Conservation (phyloP, 345 rosid genomes). For the Euclidium syriacum region DNA sequence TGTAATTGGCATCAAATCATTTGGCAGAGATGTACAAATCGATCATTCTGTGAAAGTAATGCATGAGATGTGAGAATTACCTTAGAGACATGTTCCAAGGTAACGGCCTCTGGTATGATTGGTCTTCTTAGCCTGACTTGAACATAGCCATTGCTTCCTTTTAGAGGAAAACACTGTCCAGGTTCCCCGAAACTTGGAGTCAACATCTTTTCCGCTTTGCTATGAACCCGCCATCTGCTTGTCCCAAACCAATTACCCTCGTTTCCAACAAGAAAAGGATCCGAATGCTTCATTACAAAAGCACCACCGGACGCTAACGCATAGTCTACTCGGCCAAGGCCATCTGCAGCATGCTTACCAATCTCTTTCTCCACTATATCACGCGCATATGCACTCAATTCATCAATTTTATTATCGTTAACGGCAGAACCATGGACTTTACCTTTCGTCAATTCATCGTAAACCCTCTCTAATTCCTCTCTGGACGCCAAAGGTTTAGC, state of each 20-base stretch:
- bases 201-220: conserved; percentile 61
- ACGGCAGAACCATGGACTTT: conserved; percentile 27
- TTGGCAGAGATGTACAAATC: not conserved
- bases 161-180: conserved; percentile 90
- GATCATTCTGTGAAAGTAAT: not conserved
- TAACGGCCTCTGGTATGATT: conserved; percentile 75
- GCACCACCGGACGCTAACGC: conserved; percentile 74
- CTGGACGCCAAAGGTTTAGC: conserved; percentile 51
- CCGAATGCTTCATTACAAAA: conserved; percentile 63
- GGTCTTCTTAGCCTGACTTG: conserved; percentile 65
- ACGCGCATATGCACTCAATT: conserved; percentile 67
- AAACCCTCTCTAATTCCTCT: conserved; percentile 61
- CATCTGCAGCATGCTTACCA: conserved; percentile 90
- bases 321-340: conserved; percentile 78
- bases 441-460: conserved; percentile 49
- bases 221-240: conserved; percentile 36
- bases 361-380: conserved; percentile 73
- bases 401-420: conserved; percentile 50
- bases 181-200: conserved; percentile 95
- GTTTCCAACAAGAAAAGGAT: conserved; percentile 44
- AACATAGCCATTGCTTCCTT: conserved; percentile 75
- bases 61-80: conserved; percentile 32
- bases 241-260: conserved; percentile 43
- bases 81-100: conserved; percentile 92
- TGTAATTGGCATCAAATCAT: not conserved